Percentiles rank a stretch among this genome's conserved stretches.
Evolutionary conservation across 371 early-diverging fungal genomes (phyloP).

Genomic region (Thermomucor indicae-seudaticae): DNA sequence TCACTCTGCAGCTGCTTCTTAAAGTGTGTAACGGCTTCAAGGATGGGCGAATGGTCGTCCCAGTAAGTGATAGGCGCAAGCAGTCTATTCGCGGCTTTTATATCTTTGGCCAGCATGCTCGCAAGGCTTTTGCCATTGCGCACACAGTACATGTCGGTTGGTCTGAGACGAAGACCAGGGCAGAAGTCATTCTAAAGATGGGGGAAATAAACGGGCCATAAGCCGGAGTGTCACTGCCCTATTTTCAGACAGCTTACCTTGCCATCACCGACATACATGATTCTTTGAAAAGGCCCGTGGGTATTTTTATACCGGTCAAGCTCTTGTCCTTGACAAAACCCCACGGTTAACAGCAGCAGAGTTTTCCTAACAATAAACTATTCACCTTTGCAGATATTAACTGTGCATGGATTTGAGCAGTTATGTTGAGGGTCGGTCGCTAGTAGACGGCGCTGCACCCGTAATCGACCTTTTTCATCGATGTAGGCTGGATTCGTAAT

Average conservation of each 20-base stretch:
- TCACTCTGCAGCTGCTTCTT: no score
- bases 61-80: slow-evolving; percentile 18
- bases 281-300: slow-evolving; percentile 23
- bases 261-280: slow-evolving; percentile 45
- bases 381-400: slow-evolving; percentile 80
- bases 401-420: slow-evolving; percentile 61
- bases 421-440: slow-evolving; percentile 49
- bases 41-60: slow-evolving; percentile 12
- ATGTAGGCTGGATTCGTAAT: slow-evolving; percentile 71
- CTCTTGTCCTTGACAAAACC: slow-evolving; percentile 25
- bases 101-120: slow-evolving; percentile 5
- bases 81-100: slow-evolving; percentile 6
- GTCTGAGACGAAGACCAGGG: slow-evolving; percentile 29
- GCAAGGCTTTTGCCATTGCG: slow-evolving; percentile 14
- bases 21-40: slow-evolving; percentile 5
- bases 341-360: not conserved
- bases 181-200: slow-evolving; percentile 36
- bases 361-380: not conserved
- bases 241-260: slow-evolving; percentile 26
- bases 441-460: slow-evolving; percentile 46
- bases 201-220: not conserved
- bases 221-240: no score
- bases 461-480: slow-evolving; percentile 49
- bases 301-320: slow-evolving; percentile 22
- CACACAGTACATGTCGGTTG: slow-evolving; percentile 21